Evolutionary conservation across 2,329 filamentous ascomycete species (phyloP), one percentile per base, ranked within the genome.

Genomic region (Aureobasidium sp.): DNA sequence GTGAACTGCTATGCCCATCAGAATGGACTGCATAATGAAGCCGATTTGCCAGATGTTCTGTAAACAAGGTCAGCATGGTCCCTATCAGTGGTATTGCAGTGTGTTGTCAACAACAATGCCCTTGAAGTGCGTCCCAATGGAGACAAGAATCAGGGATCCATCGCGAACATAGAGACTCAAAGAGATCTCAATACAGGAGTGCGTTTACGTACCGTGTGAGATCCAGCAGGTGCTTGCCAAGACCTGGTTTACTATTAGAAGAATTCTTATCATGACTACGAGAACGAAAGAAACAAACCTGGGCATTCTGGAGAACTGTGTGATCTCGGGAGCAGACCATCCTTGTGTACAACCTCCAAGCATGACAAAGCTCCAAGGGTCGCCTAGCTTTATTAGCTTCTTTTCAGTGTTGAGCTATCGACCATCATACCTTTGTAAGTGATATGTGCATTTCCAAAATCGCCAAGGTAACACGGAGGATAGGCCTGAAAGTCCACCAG

Each of bases 361-460:
- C 27, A 17, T 19, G 9, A 44, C 2, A 15, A 11, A 8, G 2
- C 17, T 29, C n/a, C 17, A 24, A 2, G 27, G 47, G 35, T 50
- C 57, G 8, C 31, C 40, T 44, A 22, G 40, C 9, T 7, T 14
- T 44, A 22, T 44, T 44, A 44, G 40, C 15, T 24, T 24, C 3
- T 19, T 24, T 4, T 24, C 40, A 44, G 2, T 12, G 12, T 22
- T 24, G 22, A 12, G 19, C 19, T 24, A 12, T 24, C 19, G 40
- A 14, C 11, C 22, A 6, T 1, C 22, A 11, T 44, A 44, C 40
- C 22, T 12, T 22, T 14, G 12, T 39, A 59, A 5, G 56, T 59
- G 22, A 59, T 49, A 15, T 39, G 22, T 15, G 57, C 48, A 19
- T 50, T 60, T 8, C 57, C 57, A 33, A 60, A 60, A 12, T 60